These are phyloP conservation scores for Protoeuglena noctilucae DNA, from an alignment of 139 green algal genomes.

Conservation along the genomic window DNA sequence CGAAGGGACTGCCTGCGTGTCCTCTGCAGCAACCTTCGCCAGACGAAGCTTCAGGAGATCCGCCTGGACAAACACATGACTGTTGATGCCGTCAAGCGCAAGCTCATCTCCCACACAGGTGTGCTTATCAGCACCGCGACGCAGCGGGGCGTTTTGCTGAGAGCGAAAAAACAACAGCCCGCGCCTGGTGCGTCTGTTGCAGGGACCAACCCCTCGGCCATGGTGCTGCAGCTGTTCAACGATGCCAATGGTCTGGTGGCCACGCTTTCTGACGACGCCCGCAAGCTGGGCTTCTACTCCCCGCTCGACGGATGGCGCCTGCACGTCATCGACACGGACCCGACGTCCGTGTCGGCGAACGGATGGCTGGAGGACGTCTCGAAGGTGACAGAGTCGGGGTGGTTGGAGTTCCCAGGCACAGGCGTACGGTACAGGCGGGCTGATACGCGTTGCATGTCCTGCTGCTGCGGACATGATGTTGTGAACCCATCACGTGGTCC, in stretches of 20 bases:
- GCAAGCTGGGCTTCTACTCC: conserved; percentile 89
- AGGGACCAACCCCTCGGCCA: conserved; percentile 58
- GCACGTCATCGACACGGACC: conserved; percentile 83
- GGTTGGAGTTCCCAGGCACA: no score
- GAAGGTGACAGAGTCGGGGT: no score
- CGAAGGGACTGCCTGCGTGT: no score
- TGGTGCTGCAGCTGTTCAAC: conserved; percentile 73
- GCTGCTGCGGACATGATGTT: no score
- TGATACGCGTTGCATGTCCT: no score
- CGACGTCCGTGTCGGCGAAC: conserved; percentile 50
- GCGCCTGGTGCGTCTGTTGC: no score
- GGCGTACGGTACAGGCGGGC: no score
- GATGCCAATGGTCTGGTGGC: conserved; percentile 28
- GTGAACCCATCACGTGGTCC: no score
- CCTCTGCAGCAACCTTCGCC: conserved; percentile 80
- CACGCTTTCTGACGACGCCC: conserved; percentile 31
- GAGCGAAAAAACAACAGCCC: no score
- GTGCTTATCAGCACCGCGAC: no score
- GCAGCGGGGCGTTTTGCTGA: no score
- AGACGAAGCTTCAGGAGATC: conserved; percentile 74
- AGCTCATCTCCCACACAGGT: conserved; percentile 70
- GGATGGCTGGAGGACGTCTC: conserved; percentile 91
- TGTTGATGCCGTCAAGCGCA: conserved; percentile 66
- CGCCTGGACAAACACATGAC: conserved; percentile 76
- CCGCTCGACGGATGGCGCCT: conserved; percentile 65